Evolutionary conservation across 2,329 filamentous ascomycete species (phyloP).

Genomic region (Cadophora sp.): DNA sequence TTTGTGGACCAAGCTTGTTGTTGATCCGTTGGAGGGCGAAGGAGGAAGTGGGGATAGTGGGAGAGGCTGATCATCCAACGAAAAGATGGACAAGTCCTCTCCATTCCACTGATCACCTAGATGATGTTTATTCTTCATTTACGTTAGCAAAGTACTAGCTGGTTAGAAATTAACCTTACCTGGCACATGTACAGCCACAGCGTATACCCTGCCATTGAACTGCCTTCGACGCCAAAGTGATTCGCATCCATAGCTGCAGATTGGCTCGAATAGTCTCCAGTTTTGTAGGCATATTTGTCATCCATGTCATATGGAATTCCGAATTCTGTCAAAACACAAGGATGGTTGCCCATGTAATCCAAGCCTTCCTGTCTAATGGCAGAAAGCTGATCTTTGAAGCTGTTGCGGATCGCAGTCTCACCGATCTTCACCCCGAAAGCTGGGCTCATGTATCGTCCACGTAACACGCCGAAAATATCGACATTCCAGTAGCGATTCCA

Average conservation of each 20-base stretch:
- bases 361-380: constrained; percentile 84
- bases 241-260: constrained; percentile 94
- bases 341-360: constrained; percentile 88
- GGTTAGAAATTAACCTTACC: constrained; percentile 54
- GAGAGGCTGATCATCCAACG: constrained; percentile 76
- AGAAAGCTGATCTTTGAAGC: constrained; percentile 84
- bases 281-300: constrained; percentile 92
- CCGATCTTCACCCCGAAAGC: constrained; percentile 93
- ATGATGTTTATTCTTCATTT: constrained; percentile 77
- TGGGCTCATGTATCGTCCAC: constrained; percentile 86
- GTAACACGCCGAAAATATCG: constrained; percentile 89
- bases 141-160: background rate
- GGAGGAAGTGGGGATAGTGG: constrained; percentile 59
- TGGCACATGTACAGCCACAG: constrained; percentile 85
- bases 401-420: constrained; percentile 93
- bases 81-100: constrained; percentile 92
- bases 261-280: constrained; percentile 93
- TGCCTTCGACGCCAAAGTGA: constrained; percentile 88
- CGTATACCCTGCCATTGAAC: constrained; percentile 82
- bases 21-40: constrained; percentile 53
- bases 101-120: constrained; percentile 97
- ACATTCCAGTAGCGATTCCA: constrained; percentile 99
- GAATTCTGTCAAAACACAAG: constrained; percentile 91
- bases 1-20: constrained; percentile 53
- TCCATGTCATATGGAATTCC: constrained; percentile 99